Evolutionary conservation across 306 rosid species (phyloP).

Genomic region (Fragaria vesca): DNA sequence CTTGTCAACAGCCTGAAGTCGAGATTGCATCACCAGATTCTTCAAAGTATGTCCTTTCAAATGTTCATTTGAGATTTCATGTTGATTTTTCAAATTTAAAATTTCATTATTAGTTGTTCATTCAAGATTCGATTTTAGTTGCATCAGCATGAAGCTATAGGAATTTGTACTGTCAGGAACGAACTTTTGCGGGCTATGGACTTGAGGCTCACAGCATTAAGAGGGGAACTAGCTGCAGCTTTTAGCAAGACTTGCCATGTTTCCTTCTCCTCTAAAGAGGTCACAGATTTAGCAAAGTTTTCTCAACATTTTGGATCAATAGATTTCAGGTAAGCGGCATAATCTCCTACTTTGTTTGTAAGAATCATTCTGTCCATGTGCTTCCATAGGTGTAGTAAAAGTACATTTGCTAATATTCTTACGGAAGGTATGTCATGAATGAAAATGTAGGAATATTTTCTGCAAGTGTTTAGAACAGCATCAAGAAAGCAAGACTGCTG

Average conservation of each 20-base stretch:
- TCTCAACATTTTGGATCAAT: slow-evolving; percentile 61
- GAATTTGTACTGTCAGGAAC: slow-evolving; percentile 60
- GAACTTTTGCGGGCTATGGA: slow-evolving; percentile 90
- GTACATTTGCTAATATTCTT: slow-evolving; percentile 17
- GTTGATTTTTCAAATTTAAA: slow-evolving; percentile 21
- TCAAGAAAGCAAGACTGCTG: slow-evolving; percentile 33
- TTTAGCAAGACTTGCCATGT: slow-evolving; percentile 47
- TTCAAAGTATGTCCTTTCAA: slow-evolving; percentile 74
- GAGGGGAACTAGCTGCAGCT: slow-evolving; percentile 48
- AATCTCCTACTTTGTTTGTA: slow-evolving; percentile 2
- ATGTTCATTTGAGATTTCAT: slow-evolving; percentile 17
- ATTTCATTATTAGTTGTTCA: slow-evolving; percentile 25
- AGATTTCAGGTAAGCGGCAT: slow-evolving; percentile 60
- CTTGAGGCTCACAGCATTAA: slow-evolving; percentile 75
- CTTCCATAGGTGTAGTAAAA: slow-evolving; percentile 7
- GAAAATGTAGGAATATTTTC: slow-evolving; percentile 55
- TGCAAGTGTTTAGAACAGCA: slow-evolving; percentile 51
- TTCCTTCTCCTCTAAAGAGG: slow-evolving; percentile 48
- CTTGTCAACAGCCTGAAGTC: slow-evolving; percentile 57
- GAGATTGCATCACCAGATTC: slow-evolving; percentile 55
- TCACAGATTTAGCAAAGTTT: slow-evolving; percentile 42
- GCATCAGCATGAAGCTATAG: slow-evolving; percentile 32
- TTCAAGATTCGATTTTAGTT: slow-evolving; percentile 19
- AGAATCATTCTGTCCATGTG: neutral
- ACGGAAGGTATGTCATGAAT: slow-evolving; percentile 1